Percentiles rank a stretch among this genome's conserved stretches.
These are phyloP conservation scores for Aspergillus pseudoterreus DNA, from an alignment of 2,329 filamentous ascomycete species.

Conservation along the genomic window DNA sequence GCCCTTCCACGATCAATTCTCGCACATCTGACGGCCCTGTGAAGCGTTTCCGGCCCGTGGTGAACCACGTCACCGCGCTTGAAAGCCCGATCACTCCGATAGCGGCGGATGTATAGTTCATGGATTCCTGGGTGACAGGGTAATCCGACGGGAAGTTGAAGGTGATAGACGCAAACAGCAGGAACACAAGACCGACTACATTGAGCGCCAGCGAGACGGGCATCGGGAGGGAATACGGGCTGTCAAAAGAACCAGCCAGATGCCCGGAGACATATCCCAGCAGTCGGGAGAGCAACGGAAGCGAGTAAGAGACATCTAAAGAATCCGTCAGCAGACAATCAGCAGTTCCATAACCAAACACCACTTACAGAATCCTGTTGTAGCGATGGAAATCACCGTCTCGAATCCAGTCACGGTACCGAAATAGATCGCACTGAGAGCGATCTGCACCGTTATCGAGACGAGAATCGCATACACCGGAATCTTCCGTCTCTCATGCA, in stretches of 20 bases:
- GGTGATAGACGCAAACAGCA: conserved; percentile 53
- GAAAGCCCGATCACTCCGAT: conserved; percentile 54
- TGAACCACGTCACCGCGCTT: conserved; percentile 50
- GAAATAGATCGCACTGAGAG: conserved; percentile 54
- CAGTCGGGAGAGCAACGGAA: conserved; percentile 51
- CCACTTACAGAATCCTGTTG: conserved; percentile 52
- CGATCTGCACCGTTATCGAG: conserved; percentile 48
- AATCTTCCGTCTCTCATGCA: conserved; percentile 42
- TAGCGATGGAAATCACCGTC: conserved; percentile 56
- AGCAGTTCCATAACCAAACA: background rate
- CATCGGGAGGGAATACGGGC: conserved; percentile 40
- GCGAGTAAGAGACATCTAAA: conserved; percentile 54
- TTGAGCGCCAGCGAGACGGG: conserved; percentile 48
- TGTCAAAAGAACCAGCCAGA: conserved; percentile 29
- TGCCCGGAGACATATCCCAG: conserved; percentile 44
- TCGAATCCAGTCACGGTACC: conserved; percentile 54
- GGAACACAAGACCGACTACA: conserved; percentile 48
- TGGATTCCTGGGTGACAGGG: conserved; percentile 53
- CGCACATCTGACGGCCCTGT: conserved; percentile 40
- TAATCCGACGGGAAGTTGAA: conserved; percentile 53
- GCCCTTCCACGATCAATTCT: background rate
- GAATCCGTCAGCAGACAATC: background rate
- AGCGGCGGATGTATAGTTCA: conserved; percentile 58
- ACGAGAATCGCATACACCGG: conserved; percentile 50
- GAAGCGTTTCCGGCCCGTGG: conserved; percentile 49